Evolutionary conservation across 228 moss, liverwort and hornwort species (phyloP).

Genomic region (Sphagnum fallax): DNA sequence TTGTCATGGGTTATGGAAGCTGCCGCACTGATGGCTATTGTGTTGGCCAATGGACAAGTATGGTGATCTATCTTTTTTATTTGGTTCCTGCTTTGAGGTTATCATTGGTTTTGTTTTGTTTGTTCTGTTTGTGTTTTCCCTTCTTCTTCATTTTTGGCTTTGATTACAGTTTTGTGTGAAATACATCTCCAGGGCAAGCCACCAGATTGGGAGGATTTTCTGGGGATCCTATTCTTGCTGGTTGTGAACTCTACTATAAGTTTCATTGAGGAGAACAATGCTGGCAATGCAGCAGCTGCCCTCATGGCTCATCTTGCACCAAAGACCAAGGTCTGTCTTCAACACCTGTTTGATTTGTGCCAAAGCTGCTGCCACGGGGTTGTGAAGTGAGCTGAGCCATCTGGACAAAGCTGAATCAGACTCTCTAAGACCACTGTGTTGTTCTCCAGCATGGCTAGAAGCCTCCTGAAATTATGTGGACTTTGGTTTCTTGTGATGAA

Average conservation of each 20-base stretch:
- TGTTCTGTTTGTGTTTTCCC: not conserved
- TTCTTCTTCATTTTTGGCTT: not conserved
- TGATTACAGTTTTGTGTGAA: not conserved
- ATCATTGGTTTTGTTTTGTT: not conserved
- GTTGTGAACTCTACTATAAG: conserved; percentile 42
- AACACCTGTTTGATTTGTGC: too few species aligned
- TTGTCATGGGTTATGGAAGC: conserved; percentile 62
- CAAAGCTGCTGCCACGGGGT: too few species aligned
- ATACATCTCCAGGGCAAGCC: conserved; percentile 20
- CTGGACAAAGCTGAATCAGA: too few species aligned
- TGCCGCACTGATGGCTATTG: conserved; percentile 48
- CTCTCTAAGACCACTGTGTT: too few species aligned
- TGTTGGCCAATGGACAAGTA: conserved; percentile 44
- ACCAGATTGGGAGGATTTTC: conserved; percentile 49
- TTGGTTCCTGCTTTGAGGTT: too few species aligned
- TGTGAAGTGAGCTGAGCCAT: too few species aligned
- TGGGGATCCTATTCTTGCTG: conserved; percentile 30
- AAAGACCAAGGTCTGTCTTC: conserved; percentile 25
- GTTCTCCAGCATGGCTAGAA: too few species aligned
- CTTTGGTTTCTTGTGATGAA: too few species aligned
- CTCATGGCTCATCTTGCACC: conserved; percentile 51
- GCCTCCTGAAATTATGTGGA: too few species aligned
- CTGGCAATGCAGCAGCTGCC: conserved; percentile 45
- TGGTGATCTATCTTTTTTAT: not conserved
- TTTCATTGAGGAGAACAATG: conserved; percentile 46